These are phyloP conservation scores for Discostella stelligeroides DNA, from an alignment of 108 stramenopile species.

Conservation along the genomic window DNA sequence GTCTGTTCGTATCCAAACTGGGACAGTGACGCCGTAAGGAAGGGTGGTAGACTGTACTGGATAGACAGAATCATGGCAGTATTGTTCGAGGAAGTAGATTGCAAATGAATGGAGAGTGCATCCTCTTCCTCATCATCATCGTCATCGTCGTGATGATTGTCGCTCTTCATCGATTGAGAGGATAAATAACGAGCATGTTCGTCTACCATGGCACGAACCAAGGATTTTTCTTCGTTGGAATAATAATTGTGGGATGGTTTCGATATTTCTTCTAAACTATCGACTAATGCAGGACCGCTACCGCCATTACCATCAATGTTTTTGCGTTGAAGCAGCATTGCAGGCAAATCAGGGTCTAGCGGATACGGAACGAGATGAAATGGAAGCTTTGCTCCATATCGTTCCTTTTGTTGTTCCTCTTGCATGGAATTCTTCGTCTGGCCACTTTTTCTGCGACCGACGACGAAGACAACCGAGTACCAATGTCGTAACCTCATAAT, in stretches of 20 bases:
- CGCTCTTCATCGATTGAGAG: background rate
- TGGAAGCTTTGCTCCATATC: constrained; percentile 5
- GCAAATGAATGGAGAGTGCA: too few relatives aligned
- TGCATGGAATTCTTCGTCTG: background rate
- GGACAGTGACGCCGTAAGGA: constrained; percentile 25
- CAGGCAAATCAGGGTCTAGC: constrained; percentile 21
- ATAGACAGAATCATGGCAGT: constrained; percentile 30
- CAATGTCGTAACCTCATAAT: constrained; percentile 53
- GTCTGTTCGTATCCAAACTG: constrained; percentile 35
- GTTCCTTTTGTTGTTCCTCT: too few relatives aligned
- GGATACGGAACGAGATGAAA: constrained; percentile 28
- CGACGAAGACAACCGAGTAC: constrained; percentile 12
- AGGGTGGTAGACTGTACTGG: constrained; percentile 34
- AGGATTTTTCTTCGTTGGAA: constrained; percentile 9
- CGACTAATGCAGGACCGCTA: background rate
- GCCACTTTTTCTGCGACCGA: background rate
- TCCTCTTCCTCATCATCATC: background rate
- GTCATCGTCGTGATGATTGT: background rate
- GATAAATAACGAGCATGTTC: constrained; percentile 33
- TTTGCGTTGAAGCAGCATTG: background rate
- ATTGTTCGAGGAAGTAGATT: background rate
- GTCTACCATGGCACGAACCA: constrained; percentile 31
- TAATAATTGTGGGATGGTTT: background rate
- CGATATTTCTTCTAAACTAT: background rate
- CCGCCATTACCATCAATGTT: background rate